Percentiles rank a stretch among this genome's conserved stretches.
Conservation (phyloP, 176 grass and related monocot genomes). For the Typha latifolia region DNA sequence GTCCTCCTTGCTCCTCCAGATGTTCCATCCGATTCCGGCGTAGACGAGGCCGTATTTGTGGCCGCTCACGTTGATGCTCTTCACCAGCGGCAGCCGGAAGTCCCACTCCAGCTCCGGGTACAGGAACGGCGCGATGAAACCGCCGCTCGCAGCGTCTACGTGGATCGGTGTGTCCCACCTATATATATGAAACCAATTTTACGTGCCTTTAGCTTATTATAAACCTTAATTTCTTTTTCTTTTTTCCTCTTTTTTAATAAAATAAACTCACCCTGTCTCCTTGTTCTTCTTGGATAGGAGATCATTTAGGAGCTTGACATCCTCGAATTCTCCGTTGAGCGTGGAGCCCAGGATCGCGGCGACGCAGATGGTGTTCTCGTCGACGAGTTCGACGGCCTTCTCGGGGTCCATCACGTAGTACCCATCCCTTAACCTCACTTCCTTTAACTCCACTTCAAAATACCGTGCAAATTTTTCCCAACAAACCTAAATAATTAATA, state of each 20-base stretch:
- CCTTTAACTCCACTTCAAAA: constrained; percentile 93
- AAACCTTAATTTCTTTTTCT: no score
- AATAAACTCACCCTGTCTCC: constrained; percentile 47
- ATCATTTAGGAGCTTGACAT: constrained; percentile 86
- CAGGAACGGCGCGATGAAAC: constrained; percentile 98
- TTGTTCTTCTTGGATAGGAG: constrained; percentile 54
- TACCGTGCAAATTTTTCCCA: constrained; percentile 98
- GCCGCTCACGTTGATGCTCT: constrained; percentile 99
- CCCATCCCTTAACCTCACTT: constrained; percentile 86
- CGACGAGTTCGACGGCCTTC: constrained; percentile 83
- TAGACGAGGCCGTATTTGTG: constrained; percentile 99
- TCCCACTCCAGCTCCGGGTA: constrained; percentile 97
- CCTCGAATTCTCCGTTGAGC: constrained; percentile 97
- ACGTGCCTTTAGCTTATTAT: no score
- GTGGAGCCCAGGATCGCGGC: constrained; percentile 91
- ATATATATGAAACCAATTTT: background rate
- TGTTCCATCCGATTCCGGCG: constrained; percentile 83
- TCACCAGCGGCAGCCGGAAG: constrained; percentile 72
- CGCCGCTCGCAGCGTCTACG: constrained; percentile 91
- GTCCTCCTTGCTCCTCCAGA: constrained; percentile 91
- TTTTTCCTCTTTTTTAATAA: no score
- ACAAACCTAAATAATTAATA: constrained; percentile 43
- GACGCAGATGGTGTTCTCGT: constrained; percentile 98
- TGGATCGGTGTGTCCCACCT: constrained; percentile 81
- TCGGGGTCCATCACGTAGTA: constrained; percentile 97